These are phyloP conservation scores for Raddia guianensis DNA, from an alignment of 176 grass and related monocot genomes.

Conservation along the genomic window DNA sequence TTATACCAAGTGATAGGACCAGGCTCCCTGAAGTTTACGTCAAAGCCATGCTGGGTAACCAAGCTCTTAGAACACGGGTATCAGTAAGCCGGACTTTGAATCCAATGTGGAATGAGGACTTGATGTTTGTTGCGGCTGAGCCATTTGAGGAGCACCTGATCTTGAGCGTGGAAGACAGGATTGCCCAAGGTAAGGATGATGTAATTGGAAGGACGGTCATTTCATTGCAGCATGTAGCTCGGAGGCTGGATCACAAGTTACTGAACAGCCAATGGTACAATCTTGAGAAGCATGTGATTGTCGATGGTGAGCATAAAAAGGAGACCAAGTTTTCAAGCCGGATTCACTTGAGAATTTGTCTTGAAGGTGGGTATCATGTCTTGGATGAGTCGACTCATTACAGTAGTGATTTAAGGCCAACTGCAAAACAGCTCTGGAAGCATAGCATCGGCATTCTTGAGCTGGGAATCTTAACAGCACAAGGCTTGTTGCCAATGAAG, in stretches of 20 bases:
- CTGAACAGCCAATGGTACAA: slow-evolving; percentile 55
- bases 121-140: slow-evolving; percentile 71
- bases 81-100: slow-evolving; percentile 47
- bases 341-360: slow-evolving; percentile 67
- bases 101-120: slow-evolving; percentile 77
- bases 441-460: slow-evolving; percentile 67
- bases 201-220: slow-evolving; percentile 53
- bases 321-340: slow-evolving; percentile 67
- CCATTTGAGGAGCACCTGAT: slow-evolving; percentile 69
- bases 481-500: slow-evolving; percentile 67
- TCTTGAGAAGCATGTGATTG: slow-evolving; percentile 69
- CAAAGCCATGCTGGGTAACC: slow-evolving; percentile 64
- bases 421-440: slow-evolving; percentile 69
- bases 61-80: slow-evolving; percentile 53
- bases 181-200: slow-evolving; percentile 66
- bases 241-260: slow-evolving; percentile 53
- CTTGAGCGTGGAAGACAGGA: slow-evolving; percentile 64
- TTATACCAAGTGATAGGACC: slow-evolving; percentile 55
- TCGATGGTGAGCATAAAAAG: slow-evolving; percentile 66
- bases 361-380: slow-evolving; percentile 79
- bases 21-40: slow-evolving; percentile 68
- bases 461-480: slow-evolving; percentile 65
- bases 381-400: slow-evolving; percentile 80
- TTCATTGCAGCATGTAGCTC: slow-evolving; percentile 56
- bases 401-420: slow-evolving; percentile 77